A percentile compares a stretch with the other conserved stretches of the same genome.
Evolutionary conservation across 805 yeast species (phyloP).

Genomic region (Candida rishiriensis): DNA sequence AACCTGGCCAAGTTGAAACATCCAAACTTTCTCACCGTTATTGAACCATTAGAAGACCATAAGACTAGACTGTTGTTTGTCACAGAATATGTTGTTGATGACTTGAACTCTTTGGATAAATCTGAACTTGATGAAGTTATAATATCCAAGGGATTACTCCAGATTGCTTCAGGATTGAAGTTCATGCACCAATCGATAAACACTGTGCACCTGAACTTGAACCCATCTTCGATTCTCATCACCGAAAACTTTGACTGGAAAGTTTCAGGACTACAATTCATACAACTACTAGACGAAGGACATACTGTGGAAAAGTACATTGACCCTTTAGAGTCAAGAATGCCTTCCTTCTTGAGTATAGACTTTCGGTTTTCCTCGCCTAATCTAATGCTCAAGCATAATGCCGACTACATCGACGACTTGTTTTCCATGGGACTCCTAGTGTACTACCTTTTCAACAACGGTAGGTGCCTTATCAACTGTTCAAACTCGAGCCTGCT

Average conservation of each 20-base stretch:
- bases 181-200: constrained; percentile 78
- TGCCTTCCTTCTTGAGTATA: constrained; percentile 67
- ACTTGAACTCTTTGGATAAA: constrained; percentile 29
- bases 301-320: constrained; percentile 56
- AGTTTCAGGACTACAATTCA: constrained; percentile 66
- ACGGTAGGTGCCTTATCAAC: constrained; percentile 37
- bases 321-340: constrained; percentile 69
- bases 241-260: constrained; percentile 94
- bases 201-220: constrained; percentile 70
- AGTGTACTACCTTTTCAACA: constrained; percentile 63
- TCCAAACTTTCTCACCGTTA: constrained; percentile 77
- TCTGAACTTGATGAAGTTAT: constrained; percentile 63
- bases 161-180: constrained; percentile 69
- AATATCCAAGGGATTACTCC: constrained; percentile 74
- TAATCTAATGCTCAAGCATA: constrained; percentile 65
- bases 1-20: constrained; percentile 80
- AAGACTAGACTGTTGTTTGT: constrained; percentile 75
- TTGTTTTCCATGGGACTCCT: constrained; percentile 80
- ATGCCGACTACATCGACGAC: constrained; percentile 66
- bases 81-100: constrained; percentile 63
- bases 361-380: constrained; percentile 81
- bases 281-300: constrained; percentile 39
- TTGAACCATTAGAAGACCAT: constrained; percentile 89
- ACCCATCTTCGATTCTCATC: constrained; percentile 72
- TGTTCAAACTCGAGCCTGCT: constrained; percentile 38